These are phyloP conservation scores for Xylaria bambusicola DNA, from an alignment of 495 filamentous ascomycete species.

Conservation along the genomic window DNA sequence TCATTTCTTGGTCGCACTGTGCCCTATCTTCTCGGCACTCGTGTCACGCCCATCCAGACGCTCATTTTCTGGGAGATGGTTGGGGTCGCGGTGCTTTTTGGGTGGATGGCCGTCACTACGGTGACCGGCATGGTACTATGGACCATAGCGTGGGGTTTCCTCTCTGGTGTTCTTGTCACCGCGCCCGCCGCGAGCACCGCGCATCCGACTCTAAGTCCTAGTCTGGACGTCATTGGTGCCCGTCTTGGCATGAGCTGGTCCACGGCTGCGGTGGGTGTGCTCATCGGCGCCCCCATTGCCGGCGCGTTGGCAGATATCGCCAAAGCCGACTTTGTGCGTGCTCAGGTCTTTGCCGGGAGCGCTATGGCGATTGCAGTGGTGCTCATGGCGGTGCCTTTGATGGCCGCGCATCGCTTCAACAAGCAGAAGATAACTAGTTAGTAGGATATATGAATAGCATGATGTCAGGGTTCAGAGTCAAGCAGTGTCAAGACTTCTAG, in stretches of 20 bases:
- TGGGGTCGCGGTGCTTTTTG: not conserved
- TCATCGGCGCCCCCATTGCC: not conserved
- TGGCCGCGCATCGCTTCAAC: too few species aligned
- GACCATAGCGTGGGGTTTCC: conserved; percentile 9
- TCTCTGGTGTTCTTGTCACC: not conserved
- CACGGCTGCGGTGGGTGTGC: not conserved
- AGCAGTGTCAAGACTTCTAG: too few species aligned
- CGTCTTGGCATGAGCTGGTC: not conserved
- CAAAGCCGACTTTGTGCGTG: not conserved
- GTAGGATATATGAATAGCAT: too few species aligned
- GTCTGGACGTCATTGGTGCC: not conserved
- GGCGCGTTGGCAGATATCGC: not conserved
- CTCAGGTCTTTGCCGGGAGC: too few species aligned
- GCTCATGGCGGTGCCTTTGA: too few species aligned
- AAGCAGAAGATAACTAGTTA: too few species aligned
- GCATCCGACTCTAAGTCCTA: not conserved
- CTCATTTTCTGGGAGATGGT: not conserved
- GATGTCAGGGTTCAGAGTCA: too few species aligned
- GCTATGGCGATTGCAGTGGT: too few species aligned
- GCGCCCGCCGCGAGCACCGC: not conserved
- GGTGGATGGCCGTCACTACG: not conserved
- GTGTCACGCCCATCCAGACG: not conserved
- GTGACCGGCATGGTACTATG: conserved; percentile 42
- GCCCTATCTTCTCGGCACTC: not conserved
- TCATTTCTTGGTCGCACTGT: not conserved